phyloP scores from a whole-genome alignment of 106 monocot species.

The Allium cepa region DNA sequence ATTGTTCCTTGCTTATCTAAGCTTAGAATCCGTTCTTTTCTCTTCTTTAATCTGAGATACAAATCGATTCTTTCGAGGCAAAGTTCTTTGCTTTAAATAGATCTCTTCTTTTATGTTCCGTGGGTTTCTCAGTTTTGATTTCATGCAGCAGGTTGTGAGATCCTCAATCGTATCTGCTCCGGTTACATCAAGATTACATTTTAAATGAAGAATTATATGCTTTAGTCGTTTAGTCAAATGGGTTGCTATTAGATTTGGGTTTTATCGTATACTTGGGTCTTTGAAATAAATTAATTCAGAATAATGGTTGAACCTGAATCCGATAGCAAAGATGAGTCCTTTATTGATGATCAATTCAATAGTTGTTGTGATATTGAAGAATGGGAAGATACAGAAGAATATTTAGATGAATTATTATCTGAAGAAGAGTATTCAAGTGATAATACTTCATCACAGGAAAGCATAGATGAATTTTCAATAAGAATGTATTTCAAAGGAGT shows the following conservation, averaged over 20 bases:
- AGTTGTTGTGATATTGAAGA: slow-evolving; percentile 73
- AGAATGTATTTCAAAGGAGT: slow-evolving; percentile 84
- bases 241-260: not conserved
- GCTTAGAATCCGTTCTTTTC: not conserved
- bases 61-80: not conserved
- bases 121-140: not conserved
- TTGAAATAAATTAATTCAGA: not conserved
- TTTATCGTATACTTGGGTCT: not conserved
- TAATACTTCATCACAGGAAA: slow-evolving; percentile 11
- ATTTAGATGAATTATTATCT: slow-evolving; percentile 3
- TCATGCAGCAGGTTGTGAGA: not conserved
- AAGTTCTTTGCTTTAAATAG: not conserved
- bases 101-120: not conserved
- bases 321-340: slow-evolving; percentile 19
- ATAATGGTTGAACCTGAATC: not conserved
- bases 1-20: not conserved
- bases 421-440: not conserved
- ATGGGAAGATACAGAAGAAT: slow-evolving; percentile 69
- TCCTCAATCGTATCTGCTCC: not conserved
- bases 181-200: not conserved
- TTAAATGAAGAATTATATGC: not conserved
- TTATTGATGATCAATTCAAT: slow-evolving; percentile 56
- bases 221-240: not conserved
- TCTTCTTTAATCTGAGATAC: not conserved
- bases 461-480: slow-evolving; percentile 52